Evolutionary conservation across 257 asterid genomes (phyloP), one percentile per base, ranked within the genome.

Genomic region (Solanum medicagineum): DNA sequence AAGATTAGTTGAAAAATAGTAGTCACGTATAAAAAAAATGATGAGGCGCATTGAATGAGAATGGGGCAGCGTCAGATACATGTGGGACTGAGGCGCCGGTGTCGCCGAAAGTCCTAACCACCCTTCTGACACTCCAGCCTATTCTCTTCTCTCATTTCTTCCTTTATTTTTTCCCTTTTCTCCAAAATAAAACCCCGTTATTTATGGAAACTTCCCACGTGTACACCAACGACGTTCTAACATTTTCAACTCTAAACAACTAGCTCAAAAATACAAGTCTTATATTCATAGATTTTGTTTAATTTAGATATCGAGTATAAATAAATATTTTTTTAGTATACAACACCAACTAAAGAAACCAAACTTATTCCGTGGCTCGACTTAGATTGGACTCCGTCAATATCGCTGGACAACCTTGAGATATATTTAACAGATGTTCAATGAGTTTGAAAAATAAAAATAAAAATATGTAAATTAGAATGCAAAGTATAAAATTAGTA

Each of bases 41-140:
- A 62, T 80, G 47, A 14, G 83, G 20, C 40, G 73, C 84, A 14
- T 65, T 63, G 85, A 69, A 86, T 73, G 70, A 81, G 63, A 71
- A 59, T 3, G 4, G 32, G 47, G 29, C 68, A 59, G 13, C 4
- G 75, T 56, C 69, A 45, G 70, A 60, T 53, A 79, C 91, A 89
- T 84, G 91, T 87, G 91, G 83, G 83, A 47, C 45, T 60, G 84
- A 85, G 80, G 84, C 88, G 85, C 85, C 85, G 66, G 87, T 86
- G 90, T 89, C 89, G 86, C 89, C 91, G 44, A 45, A 80, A 86
- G 83, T 73, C 81, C 62, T 87, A 81, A 86, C 91, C 90, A 57
- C 14, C 73, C 66, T 22, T 87, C 90, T 87, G 91, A 90, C 91
- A 87, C 14, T 47, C 62, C 63, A 80, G 29, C 63, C 66, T 51